A percentile compares a stretch with the other conserved stretches of the same genome.
Evolutionary conservation across 2,329 filamentous ascomycete genomes (phyloP).

Genomic region (Orbilia quercus): DNA sequence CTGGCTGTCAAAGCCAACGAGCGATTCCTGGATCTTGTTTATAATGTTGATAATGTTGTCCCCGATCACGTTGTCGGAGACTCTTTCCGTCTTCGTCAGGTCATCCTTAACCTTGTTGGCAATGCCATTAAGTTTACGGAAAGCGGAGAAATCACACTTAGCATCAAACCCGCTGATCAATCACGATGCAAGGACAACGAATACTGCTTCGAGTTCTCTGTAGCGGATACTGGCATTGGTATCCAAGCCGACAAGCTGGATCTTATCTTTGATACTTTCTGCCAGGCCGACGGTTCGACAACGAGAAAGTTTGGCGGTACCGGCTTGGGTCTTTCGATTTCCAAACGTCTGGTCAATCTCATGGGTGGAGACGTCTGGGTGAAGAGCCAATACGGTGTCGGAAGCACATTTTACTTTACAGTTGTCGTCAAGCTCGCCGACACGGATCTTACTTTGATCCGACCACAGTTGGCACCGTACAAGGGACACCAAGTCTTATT

Average conservation of each 20-base stretch:
- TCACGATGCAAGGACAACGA: conserved; percentile 76
- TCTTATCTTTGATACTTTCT: conserved; percentile 98
- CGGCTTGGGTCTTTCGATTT: conserved; percentile 92
- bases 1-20: conserved; percentile 97
- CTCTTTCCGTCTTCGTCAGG: conserved; percentile 93
- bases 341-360: conserved; percentile 90
- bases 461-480: conserved; percentile 88
- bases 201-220: conserved; percentile 94
- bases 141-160: conserved; percentile 92
- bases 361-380: conserved; percentile 99
- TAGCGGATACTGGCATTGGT: conserved; percentile 95
- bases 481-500: conserved; percentile 91
- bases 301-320: conserved; percentile 92
- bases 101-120: conserved; percentile 95
- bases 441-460: conserved; percentile 79
- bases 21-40: conserved; percentile 90
- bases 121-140: conserved; percentile 99
- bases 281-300: conserved; percentile 96
- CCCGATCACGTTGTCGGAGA: conserved; percentile 96
- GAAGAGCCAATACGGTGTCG: conserved; percentile 87
- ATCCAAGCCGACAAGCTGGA: conserved; percentile 95
- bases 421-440: conserved; percentile 87
- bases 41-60: conserved; percentile 90
- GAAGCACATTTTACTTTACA: conserved; percentile 96
- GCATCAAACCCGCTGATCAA: conserved; percentile 79